A percentile compares a stretch with the other conserved stretches of the same genome.
These are phyloP conservation scores for Coleophoma eucalyptorum DNA, from an alignment of 2,329 filamentous ascomycete species.

Conservation along the genomic window DNA sequence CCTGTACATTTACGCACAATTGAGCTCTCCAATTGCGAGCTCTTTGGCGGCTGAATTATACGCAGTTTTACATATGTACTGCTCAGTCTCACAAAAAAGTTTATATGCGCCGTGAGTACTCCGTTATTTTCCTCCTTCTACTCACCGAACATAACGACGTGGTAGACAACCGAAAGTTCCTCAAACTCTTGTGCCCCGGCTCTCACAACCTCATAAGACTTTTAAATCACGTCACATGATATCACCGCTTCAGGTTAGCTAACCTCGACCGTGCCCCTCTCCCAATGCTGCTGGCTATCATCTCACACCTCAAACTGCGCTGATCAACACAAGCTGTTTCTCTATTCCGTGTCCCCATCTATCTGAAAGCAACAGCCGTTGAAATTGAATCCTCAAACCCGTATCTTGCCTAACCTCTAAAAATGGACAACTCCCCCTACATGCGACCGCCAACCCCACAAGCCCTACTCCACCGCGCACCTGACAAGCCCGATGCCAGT, in stretches of 20 bases:
- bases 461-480: constrained; percentile 21
- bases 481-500: constrained; percentile 15
- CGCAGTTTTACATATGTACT: no score
- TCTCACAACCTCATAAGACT: no score
- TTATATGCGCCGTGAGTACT: no score
- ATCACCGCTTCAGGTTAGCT: background rate
- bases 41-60: no score
- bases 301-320: background rate
- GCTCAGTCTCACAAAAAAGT: no score
- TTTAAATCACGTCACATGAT: background rate
- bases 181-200: no score
- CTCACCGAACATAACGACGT: no score
- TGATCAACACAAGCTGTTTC: background rate
- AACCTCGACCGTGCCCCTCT: background rate
- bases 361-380: background rate
- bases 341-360: background rate
- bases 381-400: background rate
- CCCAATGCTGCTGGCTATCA: background rate
- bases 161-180: no score
- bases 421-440: background rate
- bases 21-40: no score
- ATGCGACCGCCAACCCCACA: constrained; percentile 19
- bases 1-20: no score
- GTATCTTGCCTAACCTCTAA: background rate
- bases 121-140: no score